Evolutionary conservation across 768 basidiomycete genomes (phyloP).

Genomic region (Lentinula edodes): DNA sequence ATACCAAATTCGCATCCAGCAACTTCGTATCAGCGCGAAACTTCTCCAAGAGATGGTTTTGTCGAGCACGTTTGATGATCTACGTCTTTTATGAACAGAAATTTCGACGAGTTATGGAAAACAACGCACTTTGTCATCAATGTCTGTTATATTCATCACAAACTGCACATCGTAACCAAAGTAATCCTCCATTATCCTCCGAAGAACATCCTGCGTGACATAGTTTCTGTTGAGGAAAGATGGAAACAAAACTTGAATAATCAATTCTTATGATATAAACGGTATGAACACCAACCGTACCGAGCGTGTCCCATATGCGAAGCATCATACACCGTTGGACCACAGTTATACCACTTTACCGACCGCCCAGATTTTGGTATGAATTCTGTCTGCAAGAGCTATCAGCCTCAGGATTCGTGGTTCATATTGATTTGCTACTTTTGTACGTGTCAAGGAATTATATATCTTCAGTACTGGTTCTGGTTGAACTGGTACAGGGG

Average conservation of each 20-base stretch:
- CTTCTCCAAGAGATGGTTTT: slow-evolving; percentile 62
- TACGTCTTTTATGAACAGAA: slow-evolving; percentile 23
- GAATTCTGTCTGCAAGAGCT: slow-evolving; percentile 59
- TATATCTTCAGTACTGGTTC: slow-evolving; percentile 79
- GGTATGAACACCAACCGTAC: slow-evolving; percentile 33
- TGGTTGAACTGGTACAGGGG: slow-evolving; percentile 35
- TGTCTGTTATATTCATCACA: slow-evolving; percentile 99
- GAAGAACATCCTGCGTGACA: slow-evolving; percentile 88
- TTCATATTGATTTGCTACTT: slow-evolving; percentile 44
- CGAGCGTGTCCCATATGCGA: slow-evolving; percentile 99
- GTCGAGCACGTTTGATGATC: slow-evolving; percentile 93
- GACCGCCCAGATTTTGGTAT: slow-evolving; percentile 59
- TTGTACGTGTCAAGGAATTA: slow-evolving; percentile 89
- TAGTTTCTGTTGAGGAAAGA: slow-evolving; percentile 68
- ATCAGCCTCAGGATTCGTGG: slow-evolving; percentile 1
- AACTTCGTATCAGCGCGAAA: slow-evolving; percentile 49
- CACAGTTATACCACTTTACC: slow-evolving; percentile 99
- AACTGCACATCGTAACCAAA: slow-evolving; percentile 98
- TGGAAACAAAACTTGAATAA: background rate
- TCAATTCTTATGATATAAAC: background rate
- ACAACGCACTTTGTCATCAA: slow-evolving; percentile 87
- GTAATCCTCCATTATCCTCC: slow-evolving; percentile 89
- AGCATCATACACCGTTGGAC: slow-evolving; percentile 97
- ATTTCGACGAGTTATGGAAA: background rate
- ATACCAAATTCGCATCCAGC: slow-evolving; percentile 55